Base-by-base conservation (phyloP, 2,329 filamentous ascomycete species). In the Fusarium setosum region DNA sequence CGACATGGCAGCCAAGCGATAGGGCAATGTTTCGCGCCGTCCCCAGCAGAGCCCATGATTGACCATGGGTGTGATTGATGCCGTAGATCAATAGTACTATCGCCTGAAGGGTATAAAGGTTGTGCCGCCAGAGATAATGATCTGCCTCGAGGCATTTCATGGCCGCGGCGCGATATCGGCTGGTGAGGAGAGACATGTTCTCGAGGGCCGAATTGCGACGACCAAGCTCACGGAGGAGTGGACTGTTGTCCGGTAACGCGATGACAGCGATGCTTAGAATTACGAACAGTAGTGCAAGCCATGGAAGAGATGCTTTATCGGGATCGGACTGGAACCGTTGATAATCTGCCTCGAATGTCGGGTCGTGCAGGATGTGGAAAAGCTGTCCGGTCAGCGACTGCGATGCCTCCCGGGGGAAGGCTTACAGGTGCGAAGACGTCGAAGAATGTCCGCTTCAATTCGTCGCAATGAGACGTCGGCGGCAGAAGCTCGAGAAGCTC, bases 31-130 rank as follows among this genome's bases (percentile, higher is more conserved):
- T 54, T 10, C 51, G 56, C 3, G 62, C 55, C 5, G 51, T 54
- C 9, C 59, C 62, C 3, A 65, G 38, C 7, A 65, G 38, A 29
- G 55, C 62, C 62, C 62, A 65, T 2, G 62, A 65, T 23, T 65
- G 62, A 6, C 62, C 62, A 29, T 65, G 62, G 5, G 62, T 65
- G 10, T 65, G 59, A 5, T 62, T 65, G 10, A 65, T 63, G n/a
- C 62, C 62, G 5, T 65, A 65, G 4, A 65, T 63, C 4, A 65
- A 6, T 2, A 65, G 44, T 1, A 65, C 37, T 15, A 65, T 9
- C 4, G 62, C 38, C 31, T 65, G 62, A 0, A 65, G 35, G 2
- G 59, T 65, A 6, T 53, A 26, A 5, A 65, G 7, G n/a, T 59
- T 65, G n/a, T 65, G 62, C 15, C 55, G 29, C 59, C 62, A 63